A percentile compares a stretch with the other conserved stretches of the same genome.
Evolutionary conservation across 306 rosid species (phyloP).

Genomic region (Pyrus communis): DNA sequence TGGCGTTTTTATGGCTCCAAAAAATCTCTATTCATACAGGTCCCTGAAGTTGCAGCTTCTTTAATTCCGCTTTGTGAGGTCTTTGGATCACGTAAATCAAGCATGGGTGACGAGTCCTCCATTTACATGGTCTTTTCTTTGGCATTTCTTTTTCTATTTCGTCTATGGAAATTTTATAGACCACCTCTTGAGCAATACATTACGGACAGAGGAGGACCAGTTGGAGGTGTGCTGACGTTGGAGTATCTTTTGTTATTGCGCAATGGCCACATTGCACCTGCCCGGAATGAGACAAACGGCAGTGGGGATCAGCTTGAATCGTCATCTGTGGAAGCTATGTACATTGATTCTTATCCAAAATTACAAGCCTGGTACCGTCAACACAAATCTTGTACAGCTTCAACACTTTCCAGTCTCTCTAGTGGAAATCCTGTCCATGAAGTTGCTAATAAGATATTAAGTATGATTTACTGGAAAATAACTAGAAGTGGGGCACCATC

Average conservation of each 20-base stretch:
- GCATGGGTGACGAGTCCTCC: constrained; percentile 44
- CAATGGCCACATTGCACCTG: constrained; percentile 33
- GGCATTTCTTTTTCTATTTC: constrained; percentile 67
- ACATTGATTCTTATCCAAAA: constrained; percentile 62
- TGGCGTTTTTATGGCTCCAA: constrained; percentile 17
- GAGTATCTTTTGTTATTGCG: constrained; percentile 67
- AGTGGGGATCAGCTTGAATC: constrained; percentile 26
- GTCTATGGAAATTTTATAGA: constrained; percentile 69
- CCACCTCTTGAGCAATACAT: constrained; percentile 60
- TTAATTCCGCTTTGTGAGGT: constrained; percentile 72
- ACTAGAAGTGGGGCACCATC: constrained; percentile 41
- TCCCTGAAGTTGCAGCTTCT: constrained; percentile 61
- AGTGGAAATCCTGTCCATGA: constrained; percentile 58
- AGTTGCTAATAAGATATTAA: constrained; percentile 53
- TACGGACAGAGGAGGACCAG: constrained; percentile 47
- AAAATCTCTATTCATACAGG: constrained; percentile 33
- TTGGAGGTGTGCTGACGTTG: constrained; percentile 47
- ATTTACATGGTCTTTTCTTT: constrained; percentile 59
- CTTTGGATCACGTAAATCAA: constrained; percentile 49
- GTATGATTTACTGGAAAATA: constrained; percentile 63
- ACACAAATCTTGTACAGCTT: constrained; percentile 58
- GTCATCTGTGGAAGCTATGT: constrained; percentile 31
- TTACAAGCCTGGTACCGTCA: constrained; percentile 64
- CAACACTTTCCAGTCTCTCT: constrained; percentile 53
- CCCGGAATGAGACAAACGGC: constrained; percentile 31